Conservation (phyloP, 1,284 basidiomycete genomes). For the Testicularia cyperi region DNA sequence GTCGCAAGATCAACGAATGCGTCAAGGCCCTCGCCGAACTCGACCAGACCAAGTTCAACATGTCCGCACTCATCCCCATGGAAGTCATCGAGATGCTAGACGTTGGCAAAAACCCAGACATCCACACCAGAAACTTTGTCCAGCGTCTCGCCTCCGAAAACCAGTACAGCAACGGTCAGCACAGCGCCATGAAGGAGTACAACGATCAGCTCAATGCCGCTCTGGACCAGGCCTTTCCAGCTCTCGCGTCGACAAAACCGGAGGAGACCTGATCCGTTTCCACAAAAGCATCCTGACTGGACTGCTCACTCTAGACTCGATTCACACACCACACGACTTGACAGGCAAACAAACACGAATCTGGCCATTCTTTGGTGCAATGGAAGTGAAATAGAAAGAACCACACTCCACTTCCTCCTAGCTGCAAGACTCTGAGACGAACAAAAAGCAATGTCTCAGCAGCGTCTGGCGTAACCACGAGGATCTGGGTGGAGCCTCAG, state of each 20-base stretch:
- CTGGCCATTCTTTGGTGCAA: too few relatives aligned
- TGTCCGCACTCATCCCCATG: constrained; percentile 42
- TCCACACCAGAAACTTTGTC: constrained; percentile 52
- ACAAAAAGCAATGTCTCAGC: too few relatives aligned
- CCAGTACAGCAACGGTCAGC: constrained; percentile 55
- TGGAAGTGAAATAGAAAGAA: too few relatives aligned
- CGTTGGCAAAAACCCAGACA: constrained; percentile 56
- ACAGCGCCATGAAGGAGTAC: constrained; percentile 27
- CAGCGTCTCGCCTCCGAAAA: constrained; percentile 55
- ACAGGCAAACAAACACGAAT: too few relatives aligned
- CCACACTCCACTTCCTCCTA: too few relatives aligned
- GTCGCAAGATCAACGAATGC: constrained; percentile 46
- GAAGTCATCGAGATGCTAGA: constrained; percentile 57
- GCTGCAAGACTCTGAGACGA: too few relatives aligned
- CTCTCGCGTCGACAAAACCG: constrained; percentile 2
- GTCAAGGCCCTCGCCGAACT: constrained; percentile 45
- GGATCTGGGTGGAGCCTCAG: too few relatives aligned
- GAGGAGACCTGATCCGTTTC: too few relatives aligned
- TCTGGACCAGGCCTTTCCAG: constrained; percentile 33
- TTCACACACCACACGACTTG: not conserved
- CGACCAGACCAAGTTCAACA: constrained; percentile 40
- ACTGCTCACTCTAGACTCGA: not conserved
- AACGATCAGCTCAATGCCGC: constrained; percentile 12
- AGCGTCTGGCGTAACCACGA: too few relatives aligned
- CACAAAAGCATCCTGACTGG: not conserved